A percentile compares a stretch with the other conserved stretches of the same genome.
Conservation (phyloP, 768 basidiomycete species). For the Asterophora lycoperdoides region DNA sequence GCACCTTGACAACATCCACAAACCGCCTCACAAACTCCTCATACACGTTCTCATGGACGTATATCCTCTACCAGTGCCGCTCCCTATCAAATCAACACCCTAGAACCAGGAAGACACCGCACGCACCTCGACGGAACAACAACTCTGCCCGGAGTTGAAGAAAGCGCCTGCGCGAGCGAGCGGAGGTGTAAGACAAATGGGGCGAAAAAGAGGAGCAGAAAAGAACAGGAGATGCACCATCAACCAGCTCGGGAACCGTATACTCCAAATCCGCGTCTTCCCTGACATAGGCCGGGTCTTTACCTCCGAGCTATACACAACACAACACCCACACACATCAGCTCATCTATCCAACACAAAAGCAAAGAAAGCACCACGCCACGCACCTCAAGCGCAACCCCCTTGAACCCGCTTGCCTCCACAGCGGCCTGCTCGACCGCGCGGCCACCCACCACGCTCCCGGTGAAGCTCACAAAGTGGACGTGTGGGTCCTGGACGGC, state of each 20-base stretch:
- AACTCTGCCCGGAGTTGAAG: constrained; percentile 98
- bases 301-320: constrained; percentile 75
- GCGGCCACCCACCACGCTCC: constrained; percentile 72
- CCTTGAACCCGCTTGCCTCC: constrained; percentile 69
- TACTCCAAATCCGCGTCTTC: constrained; percentile 82
- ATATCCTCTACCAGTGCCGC: constrained; percentile 63
- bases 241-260: constrained; percentile 82
- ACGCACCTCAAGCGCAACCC: constrained; percentile 76
- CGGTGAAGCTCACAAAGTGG: constrained; percentile 89
- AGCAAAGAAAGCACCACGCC: not conserved
- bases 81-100: too few relatives aligned
- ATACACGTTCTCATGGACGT: constrained; percentile 84
- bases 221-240: constrained; percentile 50
- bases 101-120: not conserved
- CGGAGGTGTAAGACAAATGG: not conserved
- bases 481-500: constrained; percentile 63
- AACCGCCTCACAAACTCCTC: constrained; percentile 75
- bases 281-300: constrained; percentile 95
- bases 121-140: constrained; percentile 84
- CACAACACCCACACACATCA: too few relatives aligned
- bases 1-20: constrained; percentile 69
- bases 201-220: too few relatives aligned
- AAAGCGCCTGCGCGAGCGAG: constrained; percentile 58
- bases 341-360: too few relatives aligned
- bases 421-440: constrained; percentile 71